These are phyloP conservation scores for Prunus dulcis DNA, from an alignment of 306 rosid genomes.

Conservation along the genomic window DNA sequence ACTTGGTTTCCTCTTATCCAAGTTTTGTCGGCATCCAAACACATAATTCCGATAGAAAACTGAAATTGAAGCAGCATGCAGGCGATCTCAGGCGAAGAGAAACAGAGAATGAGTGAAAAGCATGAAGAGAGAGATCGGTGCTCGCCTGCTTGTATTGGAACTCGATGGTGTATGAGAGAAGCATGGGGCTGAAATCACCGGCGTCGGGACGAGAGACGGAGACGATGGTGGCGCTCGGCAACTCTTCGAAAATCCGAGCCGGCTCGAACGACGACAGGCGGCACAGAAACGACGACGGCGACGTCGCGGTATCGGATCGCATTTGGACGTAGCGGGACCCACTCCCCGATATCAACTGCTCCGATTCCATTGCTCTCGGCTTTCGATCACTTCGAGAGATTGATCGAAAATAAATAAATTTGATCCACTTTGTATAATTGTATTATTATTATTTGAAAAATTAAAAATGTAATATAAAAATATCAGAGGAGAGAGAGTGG, in stretches of 20 bases:
- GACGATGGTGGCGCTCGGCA: conserved; percentile 71
- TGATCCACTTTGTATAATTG: no score
- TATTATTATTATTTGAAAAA: background rate
- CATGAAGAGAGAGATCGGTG: conserved; percentile 4
- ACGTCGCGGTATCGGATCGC: conserved; percentile 51
- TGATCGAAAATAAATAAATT: background rate
- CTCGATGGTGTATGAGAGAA: conserved; percentile 81
- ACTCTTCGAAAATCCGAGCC: conserved; percentile 73
- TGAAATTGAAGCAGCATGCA: background rate
- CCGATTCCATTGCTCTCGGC: conserved; percentile 54
- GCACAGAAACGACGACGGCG: conserved; percentile 43
- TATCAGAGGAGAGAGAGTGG: background rate
- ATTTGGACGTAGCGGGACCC: conserved; percentile 66
- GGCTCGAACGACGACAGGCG: conserved; percentile 44
- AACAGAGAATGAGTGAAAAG: conserved; percentile 7
- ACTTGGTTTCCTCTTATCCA: conserved; percentile 2
- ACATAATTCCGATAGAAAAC: background rate
- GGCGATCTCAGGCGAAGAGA: conserved; percentile 1
- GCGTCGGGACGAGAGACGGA: conserved; percentile 97
- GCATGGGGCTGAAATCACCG: conserved; percentile 87
- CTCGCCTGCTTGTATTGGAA: conserved; percentile 80
- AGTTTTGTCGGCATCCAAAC: conserved; percentile 23
- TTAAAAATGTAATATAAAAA: background rate
- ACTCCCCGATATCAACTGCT: conserved; percentile 51
- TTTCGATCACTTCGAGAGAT: conserved; percentile 11